Percentiles rank a stretch among this genome's conserved stretches.
phyloP scores from a whole-genome alignment of 345 rosid species.

The Populus ilicifolia region DNA sequence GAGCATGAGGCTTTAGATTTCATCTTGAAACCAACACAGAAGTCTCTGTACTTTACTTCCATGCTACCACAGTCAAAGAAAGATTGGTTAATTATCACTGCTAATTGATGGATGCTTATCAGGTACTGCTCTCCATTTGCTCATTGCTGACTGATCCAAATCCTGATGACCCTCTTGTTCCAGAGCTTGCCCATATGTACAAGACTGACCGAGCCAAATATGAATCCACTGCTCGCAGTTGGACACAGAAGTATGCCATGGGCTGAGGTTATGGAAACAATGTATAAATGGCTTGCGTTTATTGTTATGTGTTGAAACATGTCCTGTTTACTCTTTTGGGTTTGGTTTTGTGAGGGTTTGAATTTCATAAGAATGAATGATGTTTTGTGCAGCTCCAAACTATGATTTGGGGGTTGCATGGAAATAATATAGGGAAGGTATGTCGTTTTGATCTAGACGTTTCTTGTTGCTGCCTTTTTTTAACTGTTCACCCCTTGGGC shows the following conservation, averaged over 20 bases:
- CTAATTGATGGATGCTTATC: constrained; percentile 3
- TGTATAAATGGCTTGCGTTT: not conserved
- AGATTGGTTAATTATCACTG: not conserved
- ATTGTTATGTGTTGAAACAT: not conserved
- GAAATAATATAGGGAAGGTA: not conserved
- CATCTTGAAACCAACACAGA: not conserved
- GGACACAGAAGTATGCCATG: constrained; percentile 49
- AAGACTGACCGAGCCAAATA: constrained; percentile 39
- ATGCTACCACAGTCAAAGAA: not conserved
- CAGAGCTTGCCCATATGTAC: constrained; percentile 45
- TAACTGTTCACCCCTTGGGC: not conserved
- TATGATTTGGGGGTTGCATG: not conserved
- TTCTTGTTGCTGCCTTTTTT: not conserved
- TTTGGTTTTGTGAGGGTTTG: not conserved
- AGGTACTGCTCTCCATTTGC: constrained; percentile 44
- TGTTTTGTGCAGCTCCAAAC: not conserved
- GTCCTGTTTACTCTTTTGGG: not conserved
- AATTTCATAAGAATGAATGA: not conserved
- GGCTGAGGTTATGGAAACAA: constrained; percentile 21
- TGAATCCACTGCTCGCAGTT: constrained; percentile 41
- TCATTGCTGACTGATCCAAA: constrained; percentile 43
- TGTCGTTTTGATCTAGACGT: constrained; percentile 4
- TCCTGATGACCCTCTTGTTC: constrained; percentile 46
- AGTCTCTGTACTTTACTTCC: not conserved
- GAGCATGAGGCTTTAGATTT: not conserved